A percentile compares a stretch with the other conserved stretches of the same genome.
These are phyloP conservation scores for Kodamaea alishanica DNA, from an alignment of 1,139 yeast species.

Conservation along the genomic window DNA sequence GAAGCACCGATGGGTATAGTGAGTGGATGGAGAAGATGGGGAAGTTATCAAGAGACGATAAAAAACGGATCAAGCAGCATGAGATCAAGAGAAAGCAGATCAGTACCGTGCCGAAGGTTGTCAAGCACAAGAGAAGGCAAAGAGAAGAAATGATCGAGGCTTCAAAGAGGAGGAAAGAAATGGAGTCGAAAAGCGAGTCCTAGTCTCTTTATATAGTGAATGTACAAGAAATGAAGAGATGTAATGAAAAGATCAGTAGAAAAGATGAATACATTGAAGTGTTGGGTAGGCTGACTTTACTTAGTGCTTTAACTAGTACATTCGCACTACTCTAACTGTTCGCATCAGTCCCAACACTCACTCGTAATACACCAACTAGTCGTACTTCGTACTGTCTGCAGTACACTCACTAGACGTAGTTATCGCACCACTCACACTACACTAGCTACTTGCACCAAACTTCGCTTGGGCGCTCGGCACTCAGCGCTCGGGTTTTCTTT, in stretches of 20 bases:
- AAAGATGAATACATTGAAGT: background rate
- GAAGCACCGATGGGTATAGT: constrained; percentile 61
- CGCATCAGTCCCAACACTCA: too few species aligned
- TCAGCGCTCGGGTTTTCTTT: background rate
- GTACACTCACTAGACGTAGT: too few species aligned
- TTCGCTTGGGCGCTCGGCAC: too few species aligned
- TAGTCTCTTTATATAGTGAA: background rate
- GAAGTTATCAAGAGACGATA: constrained; percentile 66
- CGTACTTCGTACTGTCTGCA: too few species aligned
- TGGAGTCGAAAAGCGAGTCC: background rate
- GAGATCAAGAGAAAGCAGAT: constrained; percentile 68
- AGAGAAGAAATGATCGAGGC: constrained; percentile 74
- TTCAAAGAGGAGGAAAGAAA: constrained; percentile 58
- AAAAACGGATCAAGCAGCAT: constrained; percentile 57
- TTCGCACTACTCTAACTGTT: too few species aligned
- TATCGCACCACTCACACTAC: too few species aligned
- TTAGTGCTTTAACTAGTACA: too few species aligned
- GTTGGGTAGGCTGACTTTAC: too few species aligned
- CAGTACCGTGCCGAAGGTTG: constrained; percentile 78
- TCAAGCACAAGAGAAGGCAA: constrained; percentile 61
- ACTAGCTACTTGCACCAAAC: too few species aligned
- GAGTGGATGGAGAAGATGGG: constrained; percentile 79
- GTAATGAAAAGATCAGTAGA: background rate
- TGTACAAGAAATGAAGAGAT: background rate
- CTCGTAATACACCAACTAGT: too few species aligned